These are phyloP conservation scores for Saccharomycopsis guyanensis DNA, from an alignment of 805 yeast species.

Conservation along the genomic window DNA sequence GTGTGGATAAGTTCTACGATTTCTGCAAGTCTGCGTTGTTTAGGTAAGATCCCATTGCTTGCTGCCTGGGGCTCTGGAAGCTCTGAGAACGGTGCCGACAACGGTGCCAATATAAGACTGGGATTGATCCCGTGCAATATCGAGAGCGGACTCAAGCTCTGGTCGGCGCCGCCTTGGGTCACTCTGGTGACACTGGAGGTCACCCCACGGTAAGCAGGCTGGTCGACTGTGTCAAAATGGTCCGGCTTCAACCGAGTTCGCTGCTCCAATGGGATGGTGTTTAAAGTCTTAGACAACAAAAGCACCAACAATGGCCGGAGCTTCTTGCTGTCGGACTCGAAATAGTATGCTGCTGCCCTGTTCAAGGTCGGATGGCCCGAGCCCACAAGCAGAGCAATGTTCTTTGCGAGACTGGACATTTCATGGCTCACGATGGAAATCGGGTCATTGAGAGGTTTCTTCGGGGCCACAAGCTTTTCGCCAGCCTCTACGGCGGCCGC, in stretches of 20 bases:
- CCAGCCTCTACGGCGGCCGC: conserved; percentile 63
- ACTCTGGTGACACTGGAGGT: conserved; percentile 46
- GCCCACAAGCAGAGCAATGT: conserved; percentile 81
- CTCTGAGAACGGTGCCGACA: conserved; percentile 70
- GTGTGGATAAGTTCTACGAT: conserved; percentile 98
- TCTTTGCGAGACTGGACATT: conserved; percentile 81
- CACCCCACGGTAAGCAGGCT: conserved; percentile 48
- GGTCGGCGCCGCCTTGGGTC: conserved; percentile 35
- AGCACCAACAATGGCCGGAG: conserved; percentile 87
- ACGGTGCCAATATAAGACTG: conserved; percentile 69
- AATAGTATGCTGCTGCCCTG: conserved; percentile 88
- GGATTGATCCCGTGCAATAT: conserved; percentile 89
- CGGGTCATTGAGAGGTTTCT: conserved; percentile 62
- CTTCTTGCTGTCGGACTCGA: conserved; percentile 94
- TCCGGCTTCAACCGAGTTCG: conserved; percentile 61
- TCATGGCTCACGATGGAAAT: conserved; percentile 86
- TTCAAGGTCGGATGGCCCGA: conserved; percentile 91
- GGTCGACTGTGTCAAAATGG: conserved; percentile 56
- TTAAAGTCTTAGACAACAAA: conserved; percentile 71
- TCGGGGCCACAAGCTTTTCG: conserved; percentile 65
- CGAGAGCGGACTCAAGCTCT: conserved; percentile 70
- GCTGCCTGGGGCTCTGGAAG: conserved; percentile 43
- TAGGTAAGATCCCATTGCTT: conserved; percentile 78
- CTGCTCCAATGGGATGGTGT: conserved; percentile 61
- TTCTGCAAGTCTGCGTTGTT: conserved; percentile 92